A percentile compares a stretch with the other conserved stretches of the same genome.
Evolutionary conservation across 768 basidiomycete species (phyloP).

Genomic region (Termitomyces sp.): DNA sequence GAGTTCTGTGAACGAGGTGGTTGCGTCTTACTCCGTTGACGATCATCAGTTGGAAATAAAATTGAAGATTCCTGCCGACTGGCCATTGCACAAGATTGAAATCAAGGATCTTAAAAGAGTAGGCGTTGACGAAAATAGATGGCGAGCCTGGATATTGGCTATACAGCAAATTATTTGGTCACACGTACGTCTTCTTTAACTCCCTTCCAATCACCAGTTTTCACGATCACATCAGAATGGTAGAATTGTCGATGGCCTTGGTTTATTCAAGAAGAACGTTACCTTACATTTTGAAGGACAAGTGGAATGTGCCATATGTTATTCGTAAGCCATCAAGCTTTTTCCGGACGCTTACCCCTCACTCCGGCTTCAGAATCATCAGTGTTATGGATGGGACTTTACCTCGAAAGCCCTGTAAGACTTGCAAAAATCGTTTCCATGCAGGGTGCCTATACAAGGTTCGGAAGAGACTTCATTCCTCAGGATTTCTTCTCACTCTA

Average conservation of each 20-base stretch:
- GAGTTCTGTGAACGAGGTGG: slow-evolving; percentile 70
- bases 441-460: slow-evolving; percentile 89
- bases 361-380: slow-evolving; percentile 60
- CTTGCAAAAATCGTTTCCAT: slow-evolving; percentile 94
- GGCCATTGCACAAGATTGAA: slow-evolving; percentile 85
- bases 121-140: slow-evolving; percentile 84
- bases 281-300: slow-evolving; percentile 91
- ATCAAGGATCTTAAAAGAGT: slow-evolving; percentile 81
- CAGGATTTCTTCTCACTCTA: neutral
- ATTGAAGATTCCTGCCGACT: slow-evolving; percentile 82
- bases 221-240: slow-evolving; percentile 59
- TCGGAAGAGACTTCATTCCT: neutral
- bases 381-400: slow-evolving; percentile 84
- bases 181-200: slow-evolving; percentile 50
- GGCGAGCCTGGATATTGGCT: slow-evolving; percentile 91
- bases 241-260: slow-evolving; percentile 80
- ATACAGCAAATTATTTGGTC: slow-evolving; percentile 89
- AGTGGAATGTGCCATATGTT: slow-evolving; percentile 95
- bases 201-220: neutral
- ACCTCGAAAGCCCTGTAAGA: slow-evolving; percentile 88
- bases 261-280: slow-evolving; percentile 92
- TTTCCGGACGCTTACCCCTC: neutral
- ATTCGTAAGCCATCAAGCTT: slow-evolving; percentile 54
- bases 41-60: slow-evolving; percentile 91
- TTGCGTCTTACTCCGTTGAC: slow-evolving; percentile 81